Evolutionary conservation across 192 early-diverging fungal species (phyloP), one percentile per base, ranked within the genome.

Genomic region (Lunasporangiospora selenospora): DNA sequence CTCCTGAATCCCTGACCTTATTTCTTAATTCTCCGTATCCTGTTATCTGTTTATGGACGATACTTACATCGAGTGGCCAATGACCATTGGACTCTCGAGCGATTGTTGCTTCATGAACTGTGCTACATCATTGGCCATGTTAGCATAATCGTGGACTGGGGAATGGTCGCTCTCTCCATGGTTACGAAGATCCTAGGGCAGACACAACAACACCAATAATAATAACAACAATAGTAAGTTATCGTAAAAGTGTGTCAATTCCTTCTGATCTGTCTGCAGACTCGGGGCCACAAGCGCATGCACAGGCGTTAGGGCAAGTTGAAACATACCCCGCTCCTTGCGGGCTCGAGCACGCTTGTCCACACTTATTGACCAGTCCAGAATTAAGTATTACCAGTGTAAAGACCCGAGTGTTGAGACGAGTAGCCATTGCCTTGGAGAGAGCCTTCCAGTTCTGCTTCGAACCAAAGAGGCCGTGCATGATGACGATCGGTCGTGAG

Each of bases 401-500:
- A 50, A 87, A 86, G 2, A 94, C 87, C 40, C 82, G 67, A 2
- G 89, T 84, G 26, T 69, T 73, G 3, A 95, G 79, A 6, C 83
- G 75, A 30, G 78, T 75, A 6, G 89, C 63, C 23, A 96, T 81
- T 13, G 85, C 80, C 62, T 92, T 93, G 29, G 90, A 80, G 24
- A 98, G 81, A 4, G 93, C 89, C 29, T 85, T 80, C 95, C 95
- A 97, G 80, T 97, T 97, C 58, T 95, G 93, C 67, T 96, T 96
- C 1, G 90, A 93, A 12, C 96, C 96, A 75, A 98, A 94, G 19
- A 98, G 80, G 29, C 96, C 96, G 71, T 95, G 96, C 30, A 95
- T 81, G 51, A 98, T 88, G 10, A 92, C 75, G 23, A 93, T 63
- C 13, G 89, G 89, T 32, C 79, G 71, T 19, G 43, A 58, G 9